These are phyloP conservation scores for Chlamydomonas urium DNA, from an alignment of 139 green algal genomes.

Conservation along the genomic window DNA sequence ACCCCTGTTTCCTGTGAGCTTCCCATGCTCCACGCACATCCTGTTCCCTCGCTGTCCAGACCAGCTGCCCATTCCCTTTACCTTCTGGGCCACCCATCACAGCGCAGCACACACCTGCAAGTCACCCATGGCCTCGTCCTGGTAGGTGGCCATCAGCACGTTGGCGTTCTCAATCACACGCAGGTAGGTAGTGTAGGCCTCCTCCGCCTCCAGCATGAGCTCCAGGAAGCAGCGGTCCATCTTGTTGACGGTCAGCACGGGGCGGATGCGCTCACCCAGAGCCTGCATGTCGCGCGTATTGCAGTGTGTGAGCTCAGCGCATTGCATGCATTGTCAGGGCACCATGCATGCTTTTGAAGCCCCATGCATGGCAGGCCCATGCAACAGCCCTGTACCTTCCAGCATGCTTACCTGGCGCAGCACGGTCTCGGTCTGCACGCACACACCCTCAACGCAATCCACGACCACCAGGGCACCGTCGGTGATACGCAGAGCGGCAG, in stretches of 20 bases:
- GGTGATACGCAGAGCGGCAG: slow-evolving; percentile 97
- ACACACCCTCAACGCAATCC: slow-evolving; percentile 99
- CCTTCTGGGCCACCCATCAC: background rate
- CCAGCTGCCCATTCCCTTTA: no score
- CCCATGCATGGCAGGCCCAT: background rate
- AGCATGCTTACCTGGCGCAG: no score
- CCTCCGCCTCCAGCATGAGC: slow-evolving; percentile 91
- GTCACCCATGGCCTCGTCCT: slow-evolving; percentile 93
- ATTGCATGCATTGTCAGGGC: no score
- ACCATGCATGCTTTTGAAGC: no score
- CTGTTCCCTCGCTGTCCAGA: no score
- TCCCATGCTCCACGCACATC: no score
- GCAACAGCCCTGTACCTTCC: no score
- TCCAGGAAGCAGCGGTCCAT: slow-evolving; percentile 99
- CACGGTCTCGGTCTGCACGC: slow-evolving; percentile 99
- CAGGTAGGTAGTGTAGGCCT: slow-evolving; percentile 91
- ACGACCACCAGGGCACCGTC: slow-evolving; percentile 98
- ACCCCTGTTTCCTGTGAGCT: no score
- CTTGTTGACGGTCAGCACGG: slow-evolving; percentile 99
- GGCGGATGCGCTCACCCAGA: slow-evolving; percentile 93
- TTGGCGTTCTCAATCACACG: slow-evolving; percentile 98
- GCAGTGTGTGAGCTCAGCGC: no score
- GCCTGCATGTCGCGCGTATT: slow-evolving; percentile 38
- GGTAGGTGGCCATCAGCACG: slow-evolving; percentile 98
- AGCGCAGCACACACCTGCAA: slow-evolving; percentile 65